phyloP scores from a whole-genome alignment of 371 early-diverging fungal genomes.

The Mortierella sp. region DNA sequence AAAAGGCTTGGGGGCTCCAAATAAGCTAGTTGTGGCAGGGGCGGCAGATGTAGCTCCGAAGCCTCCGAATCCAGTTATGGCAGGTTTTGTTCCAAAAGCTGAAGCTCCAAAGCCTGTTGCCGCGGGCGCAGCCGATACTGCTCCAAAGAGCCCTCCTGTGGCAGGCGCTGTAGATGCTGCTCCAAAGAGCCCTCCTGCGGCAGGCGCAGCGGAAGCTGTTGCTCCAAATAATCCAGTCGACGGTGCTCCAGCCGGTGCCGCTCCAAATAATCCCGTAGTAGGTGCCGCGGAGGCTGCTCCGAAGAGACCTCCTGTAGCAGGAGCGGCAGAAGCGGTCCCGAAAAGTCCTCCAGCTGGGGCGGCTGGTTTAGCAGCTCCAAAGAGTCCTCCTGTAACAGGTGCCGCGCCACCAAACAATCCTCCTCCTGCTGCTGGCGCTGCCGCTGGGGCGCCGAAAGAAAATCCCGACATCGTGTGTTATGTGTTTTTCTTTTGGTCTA shows the following conservation, averaged over 20 bases:
- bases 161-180: slow-evolving; percentile 33
- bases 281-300: slow-evolving; percentile 37
- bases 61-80: slow-evolving; percentile 19
- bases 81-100: slow-evolving; percentile 20
- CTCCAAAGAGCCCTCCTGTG: slow-evolving; percentile 40
- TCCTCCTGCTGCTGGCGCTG: slow-evolving; percentile 20
- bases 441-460: slow-evolving; percentile 50
- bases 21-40: slow-evolving; percentile 41
- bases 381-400: slow-evolving; percentile 21
- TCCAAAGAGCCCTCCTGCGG: slow-evolving; percentile 46
- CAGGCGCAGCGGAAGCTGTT: slow-evolving; percentile 21
- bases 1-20: slow-evolving; percentile 51
- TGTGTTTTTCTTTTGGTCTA: not conserved
- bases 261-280: slow-evolving; percentile 35
- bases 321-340: slow-evolving; percentile 22
- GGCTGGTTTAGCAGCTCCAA: slow-evolving; percentile 30
- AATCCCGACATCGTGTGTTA: slow-evolving; percentile 40
- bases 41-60: slow-evolving; percentile 47
- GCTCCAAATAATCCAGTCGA: slow-evolving; percentile 37
- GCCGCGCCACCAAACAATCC: slow-evolving; percentile 41
- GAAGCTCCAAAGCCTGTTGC: slow-evolving; percentile 31
- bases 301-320: slow-evolving; percentile 35
- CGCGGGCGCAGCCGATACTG: slow-evolving; percentile 15
- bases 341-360: slow-evolving; percentile 40
- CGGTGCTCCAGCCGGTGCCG: slow-evolving; percentile 14